These are phyloP conservation scores for Gillenia trifoliata DNA, from an alignment of 306 rosid species.

Conservation along the genomic window DNA sequence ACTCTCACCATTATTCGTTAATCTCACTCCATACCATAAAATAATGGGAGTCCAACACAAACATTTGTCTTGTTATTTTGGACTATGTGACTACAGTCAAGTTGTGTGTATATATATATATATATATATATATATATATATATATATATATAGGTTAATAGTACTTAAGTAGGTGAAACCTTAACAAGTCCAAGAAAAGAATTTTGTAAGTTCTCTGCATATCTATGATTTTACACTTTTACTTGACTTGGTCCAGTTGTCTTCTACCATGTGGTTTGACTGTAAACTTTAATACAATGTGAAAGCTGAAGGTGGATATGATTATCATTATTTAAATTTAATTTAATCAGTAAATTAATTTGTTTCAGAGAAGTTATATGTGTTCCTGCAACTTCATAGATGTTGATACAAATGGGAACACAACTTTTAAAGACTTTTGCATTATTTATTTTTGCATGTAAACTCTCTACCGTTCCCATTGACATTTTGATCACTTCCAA, in stretches of 20 bases:
- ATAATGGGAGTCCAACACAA: no score
- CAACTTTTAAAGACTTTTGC: neutral
- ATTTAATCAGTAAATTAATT: neutral
- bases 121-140: no score
- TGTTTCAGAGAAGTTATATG: neutral
- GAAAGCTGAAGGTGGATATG: neutral
- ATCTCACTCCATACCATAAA: no score
- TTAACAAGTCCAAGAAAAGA: neutral
- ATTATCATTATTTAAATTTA: neutral
- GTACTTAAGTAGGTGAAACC: neutral
- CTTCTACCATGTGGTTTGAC: conserved; percentile 5
- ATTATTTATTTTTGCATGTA: neutral
- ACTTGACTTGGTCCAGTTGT: neutral
- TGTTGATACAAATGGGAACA: neutral
- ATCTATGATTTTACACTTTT: neutral
- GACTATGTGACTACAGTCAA: no score
- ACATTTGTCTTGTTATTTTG: no score
- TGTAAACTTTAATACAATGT: neutral
- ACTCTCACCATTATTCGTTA: no score
- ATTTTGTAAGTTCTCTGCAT: neutral
- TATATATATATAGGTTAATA: no score
- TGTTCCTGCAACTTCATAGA: neutral
- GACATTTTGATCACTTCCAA: neutral
- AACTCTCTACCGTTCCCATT: neutral
- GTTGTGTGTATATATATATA: no score